Conservation (phyloP, 306 rosid species). For the Carpinus viminea region DNA sequence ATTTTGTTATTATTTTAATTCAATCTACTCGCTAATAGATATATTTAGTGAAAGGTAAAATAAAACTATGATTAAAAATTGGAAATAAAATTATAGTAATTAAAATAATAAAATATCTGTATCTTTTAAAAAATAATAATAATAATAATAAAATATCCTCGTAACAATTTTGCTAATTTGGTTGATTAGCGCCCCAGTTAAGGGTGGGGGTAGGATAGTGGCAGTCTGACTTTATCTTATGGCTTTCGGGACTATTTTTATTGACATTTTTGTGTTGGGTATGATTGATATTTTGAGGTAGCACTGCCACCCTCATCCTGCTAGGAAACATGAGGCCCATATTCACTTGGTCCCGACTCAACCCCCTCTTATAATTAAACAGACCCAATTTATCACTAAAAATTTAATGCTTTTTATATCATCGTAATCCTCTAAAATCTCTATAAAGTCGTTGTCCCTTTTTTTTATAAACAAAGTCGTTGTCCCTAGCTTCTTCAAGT, state of each 20-base stretch:
- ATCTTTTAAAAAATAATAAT: no score
- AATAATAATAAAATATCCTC: no score
- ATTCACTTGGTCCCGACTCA: neutral
- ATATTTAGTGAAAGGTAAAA: no score
- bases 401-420: neutral
- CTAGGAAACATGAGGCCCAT: neutral
- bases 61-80: no score
- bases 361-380: neutral
- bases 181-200: neutral
- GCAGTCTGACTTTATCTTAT: neutral
- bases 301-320: neutral
- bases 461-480: no score
- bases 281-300: neutral
- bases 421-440: no score
- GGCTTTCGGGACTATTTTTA: neutral
- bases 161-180: no score
- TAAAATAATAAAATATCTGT: no score
- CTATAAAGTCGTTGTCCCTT: no score
- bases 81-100: no score
- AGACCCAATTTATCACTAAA: neutral
- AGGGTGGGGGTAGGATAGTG: neutral
- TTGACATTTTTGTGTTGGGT: neutral
- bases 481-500: neutral
- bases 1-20: no score
- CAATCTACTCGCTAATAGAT: no score